Percentiles rank a stretch among this genome's conserved stretches.
phyloP scores from a whole-genome alignment of 73 alveolate species.

The Paraurostyla sp. region DNA sequence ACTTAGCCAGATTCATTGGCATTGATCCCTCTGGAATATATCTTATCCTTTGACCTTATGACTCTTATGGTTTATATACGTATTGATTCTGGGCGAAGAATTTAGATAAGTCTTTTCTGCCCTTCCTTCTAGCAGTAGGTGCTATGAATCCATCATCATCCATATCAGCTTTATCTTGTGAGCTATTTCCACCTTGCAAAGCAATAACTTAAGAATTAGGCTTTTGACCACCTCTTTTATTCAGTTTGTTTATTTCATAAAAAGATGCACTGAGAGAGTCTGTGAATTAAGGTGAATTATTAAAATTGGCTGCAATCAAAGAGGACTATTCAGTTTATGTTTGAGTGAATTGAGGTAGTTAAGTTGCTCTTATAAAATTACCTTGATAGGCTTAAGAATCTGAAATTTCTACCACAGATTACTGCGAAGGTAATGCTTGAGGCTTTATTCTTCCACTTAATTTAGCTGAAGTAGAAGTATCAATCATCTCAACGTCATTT shows the following conservation, averaged over 20 bases:
- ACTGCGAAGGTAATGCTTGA: background rate
- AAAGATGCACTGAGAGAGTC: conserved; percentile 41
- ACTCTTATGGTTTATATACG: conserved; percentile 68
- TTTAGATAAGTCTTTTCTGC: background rate
- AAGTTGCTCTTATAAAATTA: conserved; percentile 55
- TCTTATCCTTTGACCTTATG: conserved; percentile 77
- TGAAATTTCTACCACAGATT: conserved; percentile 13
- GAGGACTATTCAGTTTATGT: conserved; percentile 40
- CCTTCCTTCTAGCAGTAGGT: conserved; percentile 28
- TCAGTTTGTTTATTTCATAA: conserved; percentile 33
- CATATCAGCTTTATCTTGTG: background rate
- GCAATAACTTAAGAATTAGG: background rate
- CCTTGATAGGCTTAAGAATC: background rate
- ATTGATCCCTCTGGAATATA: conserved; percentile 86
- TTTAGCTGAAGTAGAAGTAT: background rate
- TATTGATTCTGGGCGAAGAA: conserved; percentile 73
- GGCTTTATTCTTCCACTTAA: background rate
- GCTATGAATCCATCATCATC: conserved; percentile 44
- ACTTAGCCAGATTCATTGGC: conserved; percentile 65
- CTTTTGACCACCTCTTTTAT: background rate
- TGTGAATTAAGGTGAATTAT: conserved; percentile 2
- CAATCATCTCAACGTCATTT: conserved; percentile 13
- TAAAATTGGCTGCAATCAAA: conserved; percentile 41
- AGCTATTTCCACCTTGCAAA: background rate
- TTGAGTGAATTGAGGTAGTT: conserved; percentile 57